phyloP scores from a whole-genome alignment of 306 rosid species.

The Mucuna pruriens region DNA sequence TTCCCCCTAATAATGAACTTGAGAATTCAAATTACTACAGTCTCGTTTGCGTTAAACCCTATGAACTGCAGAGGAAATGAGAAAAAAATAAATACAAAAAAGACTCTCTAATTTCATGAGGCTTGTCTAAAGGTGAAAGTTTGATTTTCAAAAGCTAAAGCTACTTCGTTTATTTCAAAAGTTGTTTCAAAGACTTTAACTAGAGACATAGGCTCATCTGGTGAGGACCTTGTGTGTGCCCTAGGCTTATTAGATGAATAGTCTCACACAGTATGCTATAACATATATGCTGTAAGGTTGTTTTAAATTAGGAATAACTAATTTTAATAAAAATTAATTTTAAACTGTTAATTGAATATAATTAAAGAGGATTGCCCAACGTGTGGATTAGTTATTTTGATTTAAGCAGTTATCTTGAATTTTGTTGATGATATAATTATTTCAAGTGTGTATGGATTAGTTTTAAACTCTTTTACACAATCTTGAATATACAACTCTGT shows the following conservation, averaged over 20 bases:
- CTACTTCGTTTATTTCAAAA: conserved; percentile 65
- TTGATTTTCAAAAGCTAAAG: conserved; percentile 64
- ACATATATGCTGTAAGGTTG: not conserved
- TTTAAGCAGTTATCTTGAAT: too few relatives aligned
- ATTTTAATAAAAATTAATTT: too few relatives aligned
- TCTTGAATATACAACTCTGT: too few relatives aligned
- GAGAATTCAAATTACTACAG: conserved; percentile 43
- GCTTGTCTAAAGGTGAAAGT: conserved; percentile 44
- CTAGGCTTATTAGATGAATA: not conserved
- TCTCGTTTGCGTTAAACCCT: conserved; percentile 29
- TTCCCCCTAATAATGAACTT: not conserved
- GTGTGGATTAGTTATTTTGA: too few relatives aligned
- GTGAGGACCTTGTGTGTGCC: conserved; percentile 23
- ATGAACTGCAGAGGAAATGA: conserved; percentile 11
- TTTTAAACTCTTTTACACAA: too few relatives aligned
- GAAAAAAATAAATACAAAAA: not conserved
- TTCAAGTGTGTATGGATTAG: too few relatives aligned
- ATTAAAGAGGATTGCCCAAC: too few relatives aligned
- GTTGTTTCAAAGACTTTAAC: conserved; percentile 38
- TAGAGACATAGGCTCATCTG: conserved; percentile 40
- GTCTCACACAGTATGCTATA: conserved; percentile 22
- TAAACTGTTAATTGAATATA: too few relatives aligned
- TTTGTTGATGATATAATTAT: too few relatives aligned
- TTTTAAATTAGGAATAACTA: too few relatives aligned
- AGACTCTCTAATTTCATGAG: conserved; percentile 24